Conservation (phyloP, 305 asterid species). For the Striga hermonthica region DNA sequence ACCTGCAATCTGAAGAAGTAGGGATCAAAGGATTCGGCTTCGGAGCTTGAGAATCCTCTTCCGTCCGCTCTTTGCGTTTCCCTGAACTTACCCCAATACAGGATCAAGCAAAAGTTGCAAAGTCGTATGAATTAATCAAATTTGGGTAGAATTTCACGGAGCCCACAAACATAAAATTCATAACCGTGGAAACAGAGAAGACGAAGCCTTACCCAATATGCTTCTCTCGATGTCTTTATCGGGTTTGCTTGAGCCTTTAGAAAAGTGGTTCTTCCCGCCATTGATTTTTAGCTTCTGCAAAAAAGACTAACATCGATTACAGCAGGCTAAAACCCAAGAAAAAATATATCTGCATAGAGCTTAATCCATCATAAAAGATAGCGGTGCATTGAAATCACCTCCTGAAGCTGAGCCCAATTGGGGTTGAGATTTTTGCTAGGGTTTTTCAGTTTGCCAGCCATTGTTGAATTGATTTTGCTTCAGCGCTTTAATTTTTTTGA, state of each 20-base stretch:
- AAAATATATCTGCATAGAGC: background rate
- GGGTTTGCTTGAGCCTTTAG: slow-evolving; percentile 37
- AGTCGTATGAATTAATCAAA: slow-evolving; percentile 3
- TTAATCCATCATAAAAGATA: background rate
- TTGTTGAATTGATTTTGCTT: slow-evolving; percentile 23
- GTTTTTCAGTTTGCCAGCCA: slow-evolving; percentile 45
- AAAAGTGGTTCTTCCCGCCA: slow-evolving; percentile 44
- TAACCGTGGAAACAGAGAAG: background rate
- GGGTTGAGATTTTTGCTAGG: slow-evolving; percentile 71
- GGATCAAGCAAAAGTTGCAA: slow-evolving; percentile 7
- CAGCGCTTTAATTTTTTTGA: slow-evolving; percentile 25
- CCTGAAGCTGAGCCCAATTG: slow-evolving; percentile 82
- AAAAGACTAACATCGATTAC: slow-evolving; percentile 12
- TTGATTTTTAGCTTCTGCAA: slow-evolving; percentile 63
- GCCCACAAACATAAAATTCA: slow-evolving; percentile 1
- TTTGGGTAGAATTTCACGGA: background rate
- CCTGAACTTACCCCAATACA: slow-evolving; percentile 45
- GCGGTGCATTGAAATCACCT: slow-evolving; percentile 35
- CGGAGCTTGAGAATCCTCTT: slow-evolving; percentile 48
- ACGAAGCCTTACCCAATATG: slow-evolving; percentile 41
- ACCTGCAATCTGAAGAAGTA: slow-evolving; percentile 78
- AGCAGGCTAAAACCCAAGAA: slow-evolving; percentile 18
- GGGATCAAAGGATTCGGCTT: slow-evolving; percentile 66
- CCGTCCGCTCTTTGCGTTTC: slow-evolving; percentile 67
- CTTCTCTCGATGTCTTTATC: slow-evolving; percentile 33